Evolutionary conservation across 805 yeast genomes (phyloP).

Genomic region (Yarrowia phangngaensis): DNA sequence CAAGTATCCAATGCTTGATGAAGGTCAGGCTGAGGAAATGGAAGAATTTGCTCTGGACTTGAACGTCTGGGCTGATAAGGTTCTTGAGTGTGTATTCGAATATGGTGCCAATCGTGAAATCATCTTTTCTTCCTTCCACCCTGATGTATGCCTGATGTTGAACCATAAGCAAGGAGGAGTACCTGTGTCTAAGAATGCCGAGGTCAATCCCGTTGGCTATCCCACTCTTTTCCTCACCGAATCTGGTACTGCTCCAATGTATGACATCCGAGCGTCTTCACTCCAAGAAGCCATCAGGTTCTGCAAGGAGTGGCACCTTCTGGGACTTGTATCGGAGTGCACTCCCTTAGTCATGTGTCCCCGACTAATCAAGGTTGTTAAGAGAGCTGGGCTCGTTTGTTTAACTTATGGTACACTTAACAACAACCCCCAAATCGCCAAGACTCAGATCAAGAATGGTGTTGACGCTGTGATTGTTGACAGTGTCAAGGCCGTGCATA

Average conservation of each 20-base stretch:
- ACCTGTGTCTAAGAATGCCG: constrained; percentile 50
- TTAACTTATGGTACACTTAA: constrained; percentile 85
- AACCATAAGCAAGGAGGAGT: constrained; percentile 90
- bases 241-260: constrained; percentile 79
- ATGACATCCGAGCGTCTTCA: constrained; percentile 82
- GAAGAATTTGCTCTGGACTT: constrained; percentile 79
- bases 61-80: constrained; percentile 85
- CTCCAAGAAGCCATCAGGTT: constrained; percentile 88
- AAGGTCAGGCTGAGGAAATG: constrained; percentile 82
- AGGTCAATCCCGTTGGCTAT: constrained; percentile 20
- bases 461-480: constrained; percentile 99
- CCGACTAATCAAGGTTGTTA: constrained; percentile 83
- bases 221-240: constrained; percentile 70
- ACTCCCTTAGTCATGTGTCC: constrained; percentile 85
- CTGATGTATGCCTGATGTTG: constrained; percentile 80
- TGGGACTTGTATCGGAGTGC: constrained; percentile 90
- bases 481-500: constrained; percentile 86
- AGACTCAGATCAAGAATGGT: constrained; percentile 84
- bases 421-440: constrained; percentile 79
- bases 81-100: constrained; percentile 73
- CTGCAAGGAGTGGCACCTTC: constrained; percentile 82
- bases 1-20: constrained; percentile 93
- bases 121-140: constrained; percentile 89
- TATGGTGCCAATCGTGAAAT: constrained; percentile 76
- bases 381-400: constrained; percentile 85